Conservation (phyloP, 441 rosid species). For the Oxalis stricta region DNA sequence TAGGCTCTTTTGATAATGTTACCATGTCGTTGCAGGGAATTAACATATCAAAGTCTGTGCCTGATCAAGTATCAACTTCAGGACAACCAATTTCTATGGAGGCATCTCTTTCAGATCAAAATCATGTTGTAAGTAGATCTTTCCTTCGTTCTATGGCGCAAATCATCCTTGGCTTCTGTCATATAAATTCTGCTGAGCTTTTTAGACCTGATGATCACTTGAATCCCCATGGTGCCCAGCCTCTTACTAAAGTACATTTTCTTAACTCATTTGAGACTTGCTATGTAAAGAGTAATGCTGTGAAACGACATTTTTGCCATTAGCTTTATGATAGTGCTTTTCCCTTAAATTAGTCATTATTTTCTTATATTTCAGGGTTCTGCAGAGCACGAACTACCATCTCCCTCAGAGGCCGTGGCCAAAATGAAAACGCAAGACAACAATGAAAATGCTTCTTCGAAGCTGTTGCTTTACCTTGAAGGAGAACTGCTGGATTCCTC, state of each 20-base stretch:
- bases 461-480: conserved; percentile 54
- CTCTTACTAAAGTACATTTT: too few species aligned
- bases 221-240: too few species aligned
- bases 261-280: too few species aligned
- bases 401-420: conserved; percentile 17
- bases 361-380: conserved; percentile 30
- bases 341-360: conserved; percentile 10
- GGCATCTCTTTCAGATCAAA: conserved; percentile 14
- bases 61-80: conserved; percentile 17
- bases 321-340: conserved; percentile 2
- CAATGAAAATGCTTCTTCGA: conserved; percentile 21
- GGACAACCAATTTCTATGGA: conserved; percentile 20
- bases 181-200: too few species aligned
- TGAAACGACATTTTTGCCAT: background rate
- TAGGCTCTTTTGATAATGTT: too few species aligned
- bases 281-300: too few species aligned
- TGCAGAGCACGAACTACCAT: conserved; percentile 16
- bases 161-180: too few species aligned
- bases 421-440: conserved; percentile 13
- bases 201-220: too few species aligned
- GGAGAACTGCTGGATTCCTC: conserved; percentile 51
- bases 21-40: conserved; percentile 37
- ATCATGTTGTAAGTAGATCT: conserved; percentile 14
- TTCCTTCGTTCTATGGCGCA: background rate
- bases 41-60: conserved; percentile 18